Evolutionary conservation across 208 protist genomes (phyloP).

Genomic region (Acanthamoeba rhysodes): DNA sequence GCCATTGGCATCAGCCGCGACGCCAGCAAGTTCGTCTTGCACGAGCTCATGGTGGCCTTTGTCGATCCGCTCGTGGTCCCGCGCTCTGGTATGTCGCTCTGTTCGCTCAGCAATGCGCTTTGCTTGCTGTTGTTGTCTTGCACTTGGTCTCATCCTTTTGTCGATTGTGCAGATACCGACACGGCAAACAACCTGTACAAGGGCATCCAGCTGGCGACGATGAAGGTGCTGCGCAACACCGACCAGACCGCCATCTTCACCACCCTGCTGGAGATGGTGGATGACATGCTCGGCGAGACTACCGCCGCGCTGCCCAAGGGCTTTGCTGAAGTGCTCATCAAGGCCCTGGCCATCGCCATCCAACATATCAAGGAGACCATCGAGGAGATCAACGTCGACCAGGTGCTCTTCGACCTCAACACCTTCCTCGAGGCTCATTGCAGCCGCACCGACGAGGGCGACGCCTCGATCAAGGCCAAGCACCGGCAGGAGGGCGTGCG

Average conservation of each 20-base stretch:
- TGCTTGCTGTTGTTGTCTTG: neutral
- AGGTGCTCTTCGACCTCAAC: slow-evolving; percentile 63
- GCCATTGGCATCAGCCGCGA: slow-evolving; percentile 46
- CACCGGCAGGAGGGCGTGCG: neutral
- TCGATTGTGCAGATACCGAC: neutral
- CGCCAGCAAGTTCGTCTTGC: slow-evolving; percentile 8
- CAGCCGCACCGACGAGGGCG: neutral
- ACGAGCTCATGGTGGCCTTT: slow-evolving; percentile 49
- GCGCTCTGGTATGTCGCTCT: neutral
- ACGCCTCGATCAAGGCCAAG: neutral
- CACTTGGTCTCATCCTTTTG: neutral
- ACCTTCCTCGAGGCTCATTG: slow-evolving; percentile 28
- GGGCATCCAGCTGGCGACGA: slow-evolving; percentile 56
- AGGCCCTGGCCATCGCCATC: slow-evolving; percentile 61
- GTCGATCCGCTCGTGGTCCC: slow-evolving; percentile 42
- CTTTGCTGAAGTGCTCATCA: slow-evolving; percentile 71
- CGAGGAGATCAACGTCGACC: slow-evolving; percentile 49
- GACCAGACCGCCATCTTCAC: slow-evolving; percentile 74
- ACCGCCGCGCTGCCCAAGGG: neutral
- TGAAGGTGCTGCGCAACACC: slow-evolving; percentile 67
- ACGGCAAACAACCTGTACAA: slow-evolving; percentile 72
- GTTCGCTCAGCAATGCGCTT: neutral
- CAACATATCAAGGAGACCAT: slow-evolving; percentile 57
- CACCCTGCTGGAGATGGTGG: slow-evolving; percentile 46
- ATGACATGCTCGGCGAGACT: neutral